A percentile compares a stretch with the other conserved stretches of the same genome.
Conservation (phyloP, 2,329 filamentous ascomycete species). For the Grosmannia clavigera region DNA sequence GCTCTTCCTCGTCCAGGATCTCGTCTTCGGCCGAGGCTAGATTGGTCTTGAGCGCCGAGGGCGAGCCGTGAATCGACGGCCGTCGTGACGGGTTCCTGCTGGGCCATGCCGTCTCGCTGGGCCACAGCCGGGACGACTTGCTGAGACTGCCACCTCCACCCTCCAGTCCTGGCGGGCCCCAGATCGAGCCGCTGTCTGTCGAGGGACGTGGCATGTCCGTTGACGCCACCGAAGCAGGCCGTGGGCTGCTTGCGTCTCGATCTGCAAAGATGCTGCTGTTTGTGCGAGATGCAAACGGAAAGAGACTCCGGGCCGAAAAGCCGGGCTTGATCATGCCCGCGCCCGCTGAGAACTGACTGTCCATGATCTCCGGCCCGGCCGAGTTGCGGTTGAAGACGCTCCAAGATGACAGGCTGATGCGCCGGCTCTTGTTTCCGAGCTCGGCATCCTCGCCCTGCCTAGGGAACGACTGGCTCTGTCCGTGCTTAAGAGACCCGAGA, state of each 20-base stretch:
- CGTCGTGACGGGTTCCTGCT: conserved; percentile 64
- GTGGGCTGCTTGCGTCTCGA: conserved; percentile 44
- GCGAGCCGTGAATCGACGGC: conserved; percentile 68
- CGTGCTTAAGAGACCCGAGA: conserved; percentile 55
- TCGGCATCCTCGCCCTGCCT: conserved; percentile 45
- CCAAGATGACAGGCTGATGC: conserved; percentile 48
- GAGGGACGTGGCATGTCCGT: conserved; percentile 64
- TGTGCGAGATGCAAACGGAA: conserved; percentile 38
- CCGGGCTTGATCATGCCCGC: conserved; percentile 19
- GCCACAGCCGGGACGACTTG: conserved; percentile 53
- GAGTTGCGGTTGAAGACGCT: conserved; percentile 43
- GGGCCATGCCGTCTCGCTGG: conserved; percentile 39
- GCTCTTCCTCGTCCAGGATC: conserved; percentile 45
- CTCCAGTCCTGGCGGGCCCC: conserved; percentile 42
- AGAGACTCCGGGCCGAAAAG: conserved; percentile 30
- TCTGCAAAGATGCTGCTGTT: conserved; percentile 35
- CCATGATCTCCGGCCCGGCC: conserved; percentile 30
- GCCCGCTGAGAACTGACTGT: conserved; percentile 15
- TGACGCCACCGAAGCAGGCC: conserved; percentile 57
- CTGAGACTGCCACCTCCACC: conserved; percentile 21
- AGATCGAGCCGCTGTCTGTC: conserved; percentile 65
- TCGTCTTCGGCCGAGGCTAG: conserved; percentile 53
- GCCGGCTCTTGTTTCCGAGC: conserved; percentile 36
- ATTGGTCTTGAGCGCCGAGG: conserved; percentile 47
- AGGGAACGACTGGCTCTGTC: conserved; percentile 70